Conservation (phyloP, 2,329 filamentous ascomycete species). For the Colletotrichum horii region DNA sequence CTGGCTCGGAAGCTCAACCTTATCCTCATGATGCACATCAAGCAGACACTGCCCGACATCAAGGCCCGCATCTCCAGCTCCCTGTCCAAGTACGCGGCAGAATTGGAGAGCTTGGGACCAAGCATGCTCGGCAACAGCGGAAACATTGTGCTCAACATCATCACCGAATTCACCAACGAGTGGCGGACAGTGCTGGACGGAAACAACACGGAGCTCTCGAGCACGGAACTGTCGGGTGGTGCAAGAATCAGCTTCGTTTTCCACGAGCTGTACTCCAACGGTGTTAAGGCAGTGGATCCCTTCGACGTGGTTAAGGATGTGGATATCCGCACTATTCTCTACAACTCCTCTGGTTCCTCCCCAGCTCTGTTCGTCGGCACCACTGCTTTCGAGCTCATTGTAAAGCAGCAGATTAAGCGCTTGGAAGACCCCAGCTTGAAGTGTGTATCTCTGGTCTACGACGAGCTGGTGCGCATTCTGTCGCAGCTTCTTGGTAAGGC, state of each 20-base stretch:
- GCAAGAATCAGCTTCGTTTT: slow-evolving; percentile 99
- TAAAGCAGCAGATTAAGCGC: slow-evolving; percentile 97
- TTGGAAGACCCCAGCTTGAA: slow-evolving; percentile 96
- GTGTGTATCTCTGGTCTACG: slow-evolving; percentile 96
- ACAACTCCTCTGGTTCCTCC: slow-evolving; percentile 98
- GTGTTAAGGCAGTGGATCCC: slow-evolving; percentile 95
- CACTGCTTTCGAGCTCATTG: slow-evolving; percentile 96
- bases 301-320: slow-evolving; percentile 98
- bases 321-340: slow-evolving; percentile 94
- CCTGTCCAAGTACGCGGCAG: slow-evolving; percentile 85
- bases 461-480: slow-evolving; percentile 95
- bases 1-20: slow-evolving; percentile 95
- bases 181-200: slow-evolving; percentile 96
- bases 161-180: slow-evolving; percentile 98
- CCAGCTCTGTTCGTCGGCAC: slow-evolving; percentile 97
- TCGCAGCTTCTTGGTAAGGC: slow-evolving; percentile 87
- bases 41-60: slow-evolving; percentile 98
- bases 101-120: slow-evolving; percentile 84
- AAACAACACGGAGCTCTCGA: slow-evolving; percentile 95
- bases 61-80: slow-evolving; percentile 96
- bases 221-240: slow-evolving; percentile 91
- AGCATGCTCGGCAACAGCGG: slow-evolving; percentile 95
- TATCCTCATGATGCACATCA: slow-evolving; percentile 99
- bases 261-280: slow-evolving; percentile 97
- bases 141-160: slow-evolving; percentile 98